phyloP scores from a whole-genome alignment of 192 early-diverging fungal genomes.

The Entrophospora sp. region DNA sequence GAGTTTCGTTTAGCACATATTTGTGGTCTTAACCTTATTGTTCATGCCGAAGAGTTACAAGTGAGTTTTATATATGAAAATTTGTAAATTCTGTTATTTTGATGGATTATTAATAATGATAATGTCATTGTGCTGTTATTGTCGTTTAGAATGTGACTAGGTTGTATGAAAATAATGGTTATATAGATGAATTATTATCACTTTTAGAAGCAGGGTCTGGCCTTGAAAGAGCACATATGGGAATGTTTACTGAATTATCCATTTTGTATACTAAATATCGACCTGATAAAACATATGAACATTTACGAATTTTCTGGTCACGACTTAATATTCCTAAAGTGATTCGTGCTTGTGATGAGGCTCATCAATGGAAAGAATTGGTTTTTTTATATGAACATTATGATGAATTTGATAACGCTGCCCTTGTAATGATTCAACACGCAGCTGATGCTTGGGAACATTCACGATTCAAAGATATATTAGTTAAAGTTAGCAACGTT shows the following conservation, averaged over 20 bases:
- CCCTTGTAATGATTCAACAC: constrained; percentile 91
- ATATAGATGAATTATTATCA: constrained; percentile 84
- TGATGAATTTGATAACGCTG: constrained; percentile 98
- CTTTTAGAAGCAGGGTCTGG: constrained; percentile 91
- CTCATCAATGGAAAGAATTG: constrained; percentile 93
- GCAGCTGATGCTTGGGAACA: constrained; percentile 97
- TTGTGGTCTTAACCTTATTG: constrained; percentile 91
- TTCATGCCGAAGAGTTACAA: constrained; percentile 96
- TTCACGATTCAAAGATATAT: constrained; percentile 89
- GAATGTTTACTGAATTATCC: constrained; percentile 99
- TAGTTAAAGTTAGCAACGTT: constrained; percentile 94
- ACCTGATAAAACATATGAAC: constrained; percentile 93
- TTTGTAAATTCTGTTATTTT: no score
- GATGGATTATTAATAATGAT: no score
- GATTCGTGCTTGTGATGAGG: constrained; percentile 84
- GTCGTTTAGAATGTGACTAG: constrained; percentile 54
- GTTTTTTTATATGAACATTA: constrained; percentile 99
- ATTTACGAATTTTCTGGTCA: constrained; percentile 93
- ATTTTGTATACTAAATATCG: constrained; percentile 96
- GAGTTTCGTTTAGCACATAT: constrained; percentile 98
- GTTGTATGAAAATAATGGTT: constrained; percentile 80
- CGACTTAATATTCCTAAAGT: constrained; percentile 99
- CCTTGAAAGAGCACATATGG: constrained; percentile 98
- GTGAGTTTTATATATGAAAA: not conserved
- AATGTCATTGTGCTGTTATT: not conserved